These are phyloP conservation scores for Larix kaempferi DNA, from an alignment of 75 land plant genomes.

Conservation along the genomic window DNA sequence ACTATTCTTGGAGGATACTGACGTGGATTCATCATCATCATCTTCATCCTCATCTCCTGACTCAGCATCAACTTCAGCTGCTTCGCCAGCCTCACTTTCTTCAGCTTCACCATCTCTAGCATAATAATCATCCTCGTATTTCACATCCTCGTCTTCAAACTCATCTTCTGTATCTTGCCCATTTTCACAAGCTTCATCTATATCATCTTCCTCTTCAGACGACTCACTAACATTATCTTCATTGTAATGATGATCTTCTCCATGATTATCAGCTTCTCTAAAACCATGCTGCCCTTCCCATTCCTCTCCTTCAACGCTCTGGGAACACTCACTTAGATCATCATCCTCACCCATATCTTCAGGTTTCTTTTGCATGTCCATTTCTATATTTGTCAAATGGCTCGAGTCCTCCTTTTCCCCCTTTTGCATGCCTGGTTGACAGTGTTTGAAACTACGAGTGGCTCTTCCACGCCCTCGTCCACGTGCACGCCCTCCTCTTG, in stretches of 20 bases:
- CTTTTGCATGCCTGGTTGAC: slow-evolving; percentile 14
- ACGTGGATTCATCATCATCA: slow-evolving; percentile 20
- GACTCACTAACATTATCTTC: slow-evolving; percentile 23
- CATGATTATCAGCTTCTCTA: slow-evolving; percentile 19
- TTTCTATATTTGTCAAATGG: slow-evolving; percentile 15
- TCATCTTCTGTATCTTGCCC: slow-evolving; percentile 21
- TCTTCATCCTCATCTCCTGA: slow-evolving; percentile 24
- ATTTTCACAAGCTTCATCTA: slow-evolving; percentile 17
- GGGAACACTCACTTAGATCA: slow-evolving; percentile 1
- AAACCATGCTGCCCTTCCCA: slow-evolving; percentile 23
- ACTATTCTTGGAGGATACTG: slow-evolving; percentile 8
- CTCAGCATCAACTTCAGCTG: slow-evolving; percentile 24
- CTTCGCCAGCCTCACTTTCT: slow-evolving; percentile 12
- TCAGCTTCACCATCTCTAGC: slow-evolving; percentile 35
- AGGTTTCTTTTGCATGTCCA: slow-evolving; percentile 19
- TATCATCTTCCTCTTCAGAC: slow-evolving; percentile 15
- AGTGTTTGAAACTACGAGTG: slow-evolving; percentile 11
- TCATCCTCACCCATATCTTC: slow-evolving; percentile 2
- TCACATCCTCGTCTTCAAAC: slow-evolving; percentile 14
- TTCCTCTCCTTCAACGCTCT: slow-evolving; percentile 23
- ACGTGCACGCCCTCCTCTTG: slow-evolving; percentile 26
- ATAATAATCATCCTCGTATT: slow-evolving; percentile 22
- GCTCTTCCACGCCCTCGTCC: slow-evolving; percentile 41
- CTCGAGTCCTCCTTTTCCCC: slow-evolving; percentile 18
- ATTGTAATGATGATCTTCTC: not conserved